Percentiles rank a stretch among this genome's conserved stretches.
Evolutionary conservation across 2,329 filamentous ascomycete species (phyloP).

Genomic region (Hypoxylon rubiginosum): DNA sequence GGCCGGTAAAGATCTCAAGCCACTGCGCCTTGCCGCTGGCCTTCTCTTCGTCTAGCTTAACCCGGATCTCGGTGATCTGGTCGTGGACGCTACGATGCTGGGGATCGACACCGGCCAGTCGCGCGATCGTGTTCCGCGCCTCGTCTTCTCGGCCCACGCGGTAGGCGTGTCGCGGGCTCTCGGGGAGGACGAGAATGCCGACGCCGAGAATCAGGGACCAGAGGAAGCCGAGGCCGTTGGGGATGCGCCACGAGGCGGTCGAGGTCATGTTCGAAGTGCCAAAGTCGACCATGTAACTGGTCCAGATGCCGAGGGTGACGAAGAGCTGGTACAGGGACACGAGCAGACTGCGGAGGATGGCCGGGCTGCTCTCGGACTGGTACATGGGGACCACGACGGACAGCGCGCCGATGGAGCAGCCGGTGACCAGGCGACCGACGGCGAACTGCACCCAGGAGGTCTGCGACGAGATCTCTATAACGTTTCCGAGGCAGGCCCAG

Average conservation of each 20-base stretch:
- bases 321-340: constrained; percentile 77
- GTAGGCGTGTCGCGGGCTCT: constrained; percentile 67
- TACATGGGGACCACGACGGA: constrained; percentile 78
- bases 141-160: constrained; percentile 61
- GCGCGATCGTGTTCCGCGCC: constrained; percentile 63
- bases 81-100: constrained; percentile 58
- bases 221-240: constrained; percentile 68
- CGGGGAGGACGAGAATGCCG: constrained; percentile 67
- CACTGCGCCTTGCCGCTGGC: constrained; percentile 60
- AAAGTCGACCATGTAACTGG: constrained; percentile 70
- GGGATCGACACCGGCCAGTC: constrained; percentile 58
- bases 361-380: constrained; percentile 74
- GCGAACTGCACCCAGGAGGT: constrained; percentile 74
- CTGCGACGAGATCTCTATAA: constrained; percentile 72
- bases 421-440: constrained; percentile 74
- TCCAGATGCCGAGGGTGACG: constrained; percentile 77
- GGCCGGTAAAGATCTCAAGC: constrained; percentile 75
- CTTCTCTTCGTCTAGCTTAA: constrained; percentile 64
- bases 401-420: constrained; percentile 74
- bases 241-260: constrained; percentile 72
- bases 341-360: constrained; percentile 73
- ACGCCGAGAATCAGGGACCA: constrained; percentile 67
- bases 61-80: constrained; percentile 66
- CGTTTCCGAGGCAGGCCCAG: constrained; percentile 73
- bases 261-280: constrained; percentile 64